These are phyloP conservation scores for Picea sitchensis DNA, from an alignment of 75 land plant genomes.

Conservation along the genomic window DNA sequence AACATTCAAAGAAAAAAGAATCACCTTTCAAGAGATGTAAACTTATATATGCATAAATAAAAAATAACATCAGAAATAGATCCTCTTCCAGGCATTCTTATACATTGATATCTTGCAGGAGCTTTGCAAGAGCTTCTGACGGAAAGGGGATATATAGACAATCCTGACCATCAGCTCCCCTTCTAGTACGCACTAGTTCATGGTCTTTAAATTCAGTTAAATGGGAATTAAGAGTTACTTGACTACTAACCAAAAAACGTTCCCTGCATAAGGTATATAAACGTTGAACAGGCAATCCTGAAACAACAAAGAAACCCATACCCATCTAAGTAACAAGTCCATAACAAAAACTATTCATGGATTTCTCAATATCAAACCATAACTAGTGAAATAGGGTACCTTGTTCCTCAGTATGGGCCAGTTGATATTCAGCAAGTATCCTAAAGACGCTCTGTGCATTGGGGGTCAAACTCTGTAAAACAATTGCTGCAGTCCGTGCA, in stretches of 20 bases:
- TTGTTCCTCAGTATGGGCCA: slow-evolving; percentile 87
- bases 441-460: slow-evolving; percentile 96
- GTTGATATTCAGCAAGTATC: slow-evolving; percentile 82
- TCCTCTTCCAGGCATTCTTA: neutral
- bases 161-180: slow-evolving; percentile 89
- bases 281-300: slow-evolving; percentile 77
- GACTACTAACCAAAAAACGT: slow-evolving; percentile 90
- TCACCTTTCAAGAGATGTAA: too few species aligned
- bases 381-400: slow-evolving; percentile 31
- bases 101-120: slow-evolving; percentile 53
- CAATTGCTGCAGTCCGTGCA: slow-evolving; percentile 82
- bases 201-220: slow-evolving; percentile 99
- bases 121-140: slow-evolving; percentile 73
- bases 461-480: slow-evolving; percentile 94
- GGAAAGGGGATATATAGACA: slow-evolving; percentile 85
- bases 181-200: slow-evolving; percentile 79
- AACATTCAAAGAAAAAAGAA: too few species aligned
- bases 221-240: slow-evolving; percentile 85
- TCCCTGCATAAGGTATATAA: slow-evolving; percentile 82
- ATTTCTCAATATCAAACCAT: neutral
- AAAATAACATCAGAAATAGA: too few species aligned
- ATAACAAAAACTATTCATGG: neutral
- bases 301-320: neutral
- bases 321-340: neutral
- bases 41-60: too few species aligned